These are phyloP conservation scores for Naganishia liquefaciens DNA, from an alignment of 1,284 basidiomycete species.

Conservation along the genomic window DNA sequence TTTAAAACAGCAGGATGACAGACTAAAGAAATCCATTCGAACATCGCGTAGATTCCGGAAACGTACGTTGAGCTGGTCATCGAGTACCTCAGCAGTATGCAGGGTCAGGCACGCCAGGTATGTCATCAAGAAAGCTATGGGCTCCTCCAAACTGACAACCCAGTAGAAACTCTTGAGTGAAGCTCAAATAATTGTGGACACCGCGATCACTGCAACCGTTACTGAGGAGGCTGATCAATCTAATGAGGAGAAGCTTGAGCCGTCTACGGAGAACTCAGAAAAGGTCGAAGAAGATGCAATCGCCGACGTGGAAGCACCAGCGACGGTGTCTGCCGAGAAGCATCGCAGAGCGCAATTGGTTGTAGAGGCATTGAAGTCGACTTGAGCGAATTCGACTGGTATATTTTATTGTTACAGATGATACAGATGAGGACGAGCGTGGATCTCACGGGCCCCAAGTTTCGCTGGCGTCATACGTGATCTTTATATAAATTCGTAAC, in stretches of 20 bases:
- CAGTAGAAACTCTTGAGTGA: constrained; percentile 20
- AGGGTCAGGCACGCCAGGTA: constrained; percentile 23
- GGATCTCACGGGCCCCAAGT: too few relatives aligned
- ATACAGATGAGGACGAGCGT: neutral
- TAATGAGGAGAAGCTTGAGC: constrained; percentile 1
- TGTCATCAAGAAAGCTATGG: neutral
- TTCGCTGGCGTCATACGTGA: neutral
- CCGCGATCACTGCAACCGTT: neutral
- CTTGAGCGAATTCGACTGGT: neutral
- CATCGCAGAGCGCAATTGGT: constrained; percentile 22
- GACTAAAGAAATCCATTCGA: neutral
- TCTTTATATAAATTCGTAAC: neutral
- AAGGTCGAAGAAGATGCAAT: neutral
- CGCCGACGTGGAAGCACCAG: neutral
- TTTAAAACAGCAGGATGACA: too few relatives aligned
- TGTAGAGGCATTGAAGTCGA: constrained; percentile 12
- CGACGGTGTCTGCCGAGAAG: constrained; percentile 16
- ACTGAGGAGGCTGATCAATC: neutral
- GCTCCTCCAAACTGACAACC: neutral
- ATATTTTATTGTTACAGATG: constrained; percentile 8
- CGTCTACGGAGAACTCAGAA: neutral
- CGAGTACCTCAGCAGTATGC: constrained; percentile 25
- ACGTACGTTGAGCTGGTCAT: constrained; percentile 27
- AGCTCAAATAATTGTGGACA: constrained; percentile 19
- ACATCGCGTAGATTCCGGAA: constrained; percentile 4